A percentile compares a stretch with the other conserved stretches of the same genome.
phyloP scores from a whole-genome alignment of 2,329 filamentous ascomycete species.

The Xylariales sp. region DNA sequence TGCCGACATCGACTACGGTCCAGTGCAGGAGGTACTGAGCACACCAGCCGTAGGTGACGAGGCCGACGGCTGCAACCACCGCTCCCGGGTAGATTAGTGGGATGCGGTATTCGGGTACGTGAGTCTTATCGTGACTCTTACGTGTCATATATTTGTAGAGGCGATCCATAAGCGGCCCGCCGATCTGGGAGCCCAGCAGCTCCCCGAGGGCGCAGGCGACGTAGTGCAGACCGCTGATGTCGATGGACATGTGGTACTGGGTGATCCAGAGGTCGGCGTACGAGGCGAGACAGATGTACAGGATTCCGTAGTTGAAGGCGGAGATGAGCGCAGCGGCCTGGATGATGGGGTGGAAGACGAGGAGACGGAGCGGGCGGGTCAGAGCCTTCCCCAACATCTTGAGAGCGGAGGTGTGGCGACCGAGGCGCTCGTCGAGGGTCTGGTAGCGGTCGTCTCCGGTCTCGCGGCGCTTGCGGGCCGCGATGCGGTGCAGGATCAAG shows the following conservation, averaged over 20 bases:
- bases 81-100: conserved; percentile 52
- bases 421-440: conserved; percentile 31
- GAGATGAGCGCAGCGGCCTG: conserved; percentile 51
- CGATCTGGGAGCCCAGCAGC: conserved; percentile 47
- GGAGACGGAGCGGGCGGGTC: conserved; percentile 50
- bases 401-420: conserved; percentile 22
- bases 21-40: conserved; percentile 31
- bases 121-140: neutral
- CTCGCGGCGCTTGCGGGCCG: conserved; percentile 24
- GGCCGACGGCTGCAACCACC: conserved; percentile 32
- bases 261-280: conserved; percentile 55
- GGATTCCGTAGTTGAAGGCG: conserved; percentile 56
- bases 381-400: conserved; percentile 30
- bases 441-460: conserved; percentile 25
- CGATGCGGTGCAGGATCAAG: conserved; percentile 26
- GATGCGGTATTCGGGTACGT: conserved; percentile 56
- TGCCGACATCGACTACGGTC: conserved; percentile 31
- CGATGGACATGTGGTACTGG: conserved; percentile 50
- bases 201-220: conserved; percentile 61
- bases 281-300: conserved; percentile 60
- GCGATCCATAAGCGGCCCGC: conserved; percentile 37
- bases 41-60: conserved; percentile 40
- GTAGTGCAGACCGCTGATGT: conserved; percentile 61
- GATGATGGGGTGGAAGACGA: conserved; percentile 56
- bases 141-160: conserved; percentile 22